phyloP scores from a whole-genome alignment of 768 basidiomycete species.

The Boletus eberwhitei region DNA sequence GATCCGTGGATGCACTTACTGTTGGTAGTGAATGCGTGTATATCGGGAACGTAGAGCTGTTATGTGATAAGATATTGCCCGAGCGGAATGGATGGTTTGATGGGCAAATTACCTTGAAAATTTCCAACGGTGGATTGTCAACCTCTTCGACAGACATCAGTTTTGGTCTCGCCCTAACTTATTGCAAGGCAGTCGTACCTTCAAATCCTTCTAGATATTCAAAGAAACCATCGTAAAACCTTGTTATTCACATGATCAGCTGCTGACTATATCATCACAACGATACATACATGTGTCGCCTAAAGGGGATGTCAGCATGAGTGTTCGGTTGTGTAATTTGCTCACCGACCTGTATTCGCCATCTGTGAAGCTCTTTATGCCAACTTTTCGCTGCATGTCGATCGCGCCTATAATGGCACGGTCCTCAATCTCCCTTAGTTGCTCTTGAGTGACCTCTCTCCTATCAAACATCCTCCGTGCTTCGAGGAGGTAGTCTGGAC shows the following conservation, averaged over 20 bases:
- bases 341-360: conserved; percentile 38
- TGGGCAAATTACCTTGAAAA: conserved; percentile 20
- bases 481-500: conserved; percentile 38
- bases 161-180: not conserved
- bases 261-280: not conserved
- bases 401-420: conserved; percentile 36
- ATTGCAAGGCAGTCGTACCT: conserved; percentile 9
- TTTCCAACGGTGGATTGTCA: conserved; percentile 21
- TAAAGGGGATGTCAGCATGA: conserved; percentile 5
- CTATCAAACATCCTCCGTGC: conserved; percentile 36
- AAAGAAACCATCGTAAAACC: conserved; percentile 31
- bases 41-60: conserved; percentile 27
- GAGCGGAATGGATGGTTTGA: too few species aligned
- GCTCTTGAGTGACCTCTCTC: conserved; percentile 31
- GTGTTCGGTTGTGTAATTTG: not conserved
- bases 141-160: conserved; percentile 18
- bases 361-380: conserved; percentile 42
- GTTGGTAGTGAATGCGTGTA: conserved; percentile 19
- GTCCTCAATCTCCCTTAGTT: conserved; percentile 39
- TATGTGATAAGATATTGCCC: not conserved
- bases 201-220: conserved; percentile 26
- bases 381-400: conserved; percentile 37
- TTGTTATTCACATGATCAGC: conserved; percentile 3
- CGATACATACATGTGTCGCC: conserved; percentile 24
- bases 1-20: conserved; percentile 6